Base-by-base conservation (phyloP, 148 eudicot genomes). In the Vaccinium corymbosum region DNA sequence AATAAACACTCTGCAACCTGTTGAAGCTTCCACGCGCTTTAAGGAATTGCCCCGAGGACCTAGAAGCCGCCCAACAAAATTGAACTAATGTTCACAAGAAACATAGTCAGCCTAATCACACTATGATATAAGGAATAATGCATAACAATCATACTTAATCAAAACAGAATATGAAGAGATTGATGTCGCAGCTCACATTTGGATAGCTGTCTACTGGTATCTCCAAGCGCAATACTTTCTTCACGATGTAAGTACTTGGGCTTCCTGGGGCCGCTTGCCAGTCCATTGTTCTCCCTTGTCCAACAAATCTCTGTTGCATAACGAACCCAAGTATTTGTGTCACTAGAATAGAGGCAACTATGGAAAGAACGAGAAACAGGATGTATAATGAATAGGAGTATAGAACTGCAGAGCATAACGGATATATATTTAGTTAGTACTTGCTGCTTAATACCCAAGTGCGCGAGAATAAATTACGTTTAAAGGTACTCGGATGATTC, bases 21-120 rank as follows among this genome's bases (percentile, higher is more conserved):
- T 90, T 9, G 90, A 85, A 71, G 90, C 89, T 88, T 90, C 92
- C 81, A 90, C 90, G 16, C 92, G 88, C 88, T 90, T 90, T 56
- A 88, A 81, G 51, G 90, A 90, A 85, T 90, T 90, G 50, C 90
- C 92, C 15, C 92, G 88, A 59, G 92, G 92, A 79, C 92, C 92
- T 82, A 90, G 80, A 79, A 90, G 89, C 81, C 92, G 82, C 76
- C 92, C 92, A 73, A 90, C 92, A 82, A 90, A 90, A 76, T 90
- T 90, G 88, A 88, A 90, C 92, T 88, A 74, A 72, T 51, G 70
- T 75, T 68, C 77, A 79, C 57, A 74, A 82, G 17, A 85, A 13
- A 52, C n/a, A 29, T 22, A 64, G 84, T 85, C 84, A 85, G 87
- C 27, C 22, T 16, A 42, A 62, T 22, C 70, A 50, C 51, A 74